Evolutionary conservation across 2,329 filamentous ascomycete species (phyloP), one percentile per base, ranked within the genome.

Genomic region (Sphaceloma murrayae): DNA sequence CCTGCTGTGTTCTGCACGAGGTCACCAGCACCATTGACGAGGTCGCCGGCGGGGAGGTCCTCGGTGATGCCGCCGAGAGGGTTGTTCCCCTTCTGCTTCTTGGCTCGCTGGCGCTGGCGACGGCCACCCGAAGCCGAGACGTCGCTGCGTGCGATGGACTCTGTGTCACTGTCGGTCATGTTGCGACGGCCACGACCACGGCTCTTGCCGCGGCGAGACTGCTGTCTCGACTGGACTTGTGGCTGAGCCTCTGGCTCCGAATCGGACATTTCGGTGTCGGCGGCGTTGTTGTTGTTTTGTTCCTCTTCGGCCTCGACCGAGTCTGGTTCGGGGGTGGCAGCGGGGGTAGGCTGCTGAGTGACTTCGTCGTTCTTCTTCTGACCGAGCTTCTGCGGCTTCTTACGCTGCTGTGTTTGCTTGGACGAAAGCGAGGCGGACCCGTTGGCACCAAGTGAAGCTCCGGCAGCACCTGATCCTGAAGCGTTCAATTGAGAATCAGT

Each of bases 51-150:
- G 7, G 67, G 68, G 1, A 69, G 54, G 40, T 66, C 60, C 55
- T 79, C 75, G 46, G 71, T 70, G 47, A 77, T 74, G 49, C 69
- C 69, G 46, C 69, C 72, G 2, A 78, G 67, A 1, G 70, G 70
- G 7, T 70, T 67, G 40, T 62, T 62, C 4, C 60, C 61, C 44
- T 63, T 59, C 49, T 70, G 65, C 58, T 72, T 70, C 60, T 70
- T 66, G 54, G 65, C 55, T 45, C 68, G 64, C 53, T 75, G 72
- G 51, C 73, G 65, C 54, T 75, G 74, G 51, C 72, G 71, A 49
- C 74, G 72, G 46, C 74, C 74, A 49, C 70, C 70, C 30, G 65
- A 58, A 21, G 65, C 62, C 47, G 71, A 73, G 46, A 72, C 67
- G 50, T 76, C 71, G 54, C 67, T 70, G 53, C 72, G 69, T 4